Evolutionary conservation across 257 asterid genomes (phyloP).

Genomic region (Solanum neorickii): DNA sequence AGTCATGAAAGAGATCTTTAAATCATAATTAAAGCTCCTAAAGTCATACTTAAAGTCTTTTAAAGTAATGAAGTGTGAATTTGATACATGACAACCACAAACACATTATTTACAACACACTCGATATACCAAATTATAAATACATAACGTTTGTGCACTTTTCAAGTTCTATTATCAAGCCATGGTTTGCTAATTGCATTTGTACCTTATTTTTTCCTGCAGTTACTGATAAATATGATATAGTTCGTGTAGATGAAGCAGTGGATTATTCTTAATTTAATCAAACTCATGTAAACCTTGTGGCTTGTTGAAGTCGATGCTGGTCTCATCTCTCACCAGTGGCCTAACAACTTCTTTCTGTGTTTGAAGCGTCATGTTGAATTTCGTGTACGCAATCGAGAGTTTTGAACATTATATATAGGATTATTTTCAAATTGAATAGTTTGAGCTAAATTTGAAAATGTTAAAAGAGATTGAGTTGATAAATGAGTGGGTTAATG

Average conservation of each 20-base stretch:
- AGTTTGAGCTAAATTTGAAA: neutral
- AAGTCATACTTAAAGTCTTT: too few species aligned
- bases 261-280: neutral
- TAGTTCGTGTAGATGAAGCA: neutral
- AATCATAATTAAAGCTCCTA: too few species aligned
- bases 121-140: neutral
- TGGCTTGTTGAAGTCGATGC: neutral
- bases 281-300: neutral
- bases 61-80: too few species aligned
- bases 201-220: neutral
- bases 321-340: neutral
- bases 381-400: neutral
- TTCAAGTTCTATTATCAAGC: neutral
- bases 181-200: neutral
- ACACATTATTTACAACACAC: neutral
- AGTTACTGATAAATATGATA: neutral
- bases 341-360: neutral
- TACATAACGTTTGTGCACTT: neutral
- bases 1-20: too few species aligned
- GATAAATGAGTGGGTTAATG: neutral
- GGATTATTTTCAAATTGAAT: neutral
- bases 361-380: neutral
- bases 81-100: too few species aligned
- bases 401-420: neutral
- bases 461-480: neutral